phyloP scores from a whole-genome alignment of 345 rosid species.

The Jatropha curcas region DNA sequence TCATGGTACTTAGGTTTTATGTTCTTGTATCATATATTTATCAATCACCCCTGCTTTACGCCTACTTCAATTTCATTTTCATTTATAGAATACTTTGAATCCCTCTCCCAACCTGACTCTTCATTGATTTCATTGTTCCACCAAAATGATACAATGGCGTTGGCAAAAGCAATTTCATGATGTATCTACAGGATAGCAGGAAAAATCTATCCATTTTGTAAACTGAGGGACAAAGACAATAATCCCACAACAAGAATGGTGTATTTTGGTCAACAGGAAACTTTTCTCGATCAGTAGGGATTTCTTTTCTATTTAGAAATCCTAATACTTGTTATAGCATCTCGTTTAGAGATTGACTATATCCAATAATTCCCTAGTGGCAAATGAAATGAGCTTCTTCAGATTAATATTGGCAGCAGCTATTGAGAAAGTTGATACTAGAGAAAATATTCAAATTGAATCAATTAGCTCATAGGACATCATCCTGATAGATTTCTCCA shows the following conservation, averaged over 20 bases:
- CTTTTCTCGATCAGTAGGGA: background rate
- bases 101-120: background rate
- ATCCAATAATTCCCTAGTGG: background rate
- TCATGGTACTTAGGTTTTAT: background rate
- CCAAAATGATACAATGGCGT: background rate
- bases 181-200: background rate
- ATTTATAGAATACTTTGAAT: background rate
- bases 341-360: background rate
- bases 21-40: background rate
- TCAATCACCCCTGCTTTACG: too few species aligned
- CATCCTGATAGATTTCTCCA: background rate
- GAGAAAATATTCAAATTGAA: background rate
- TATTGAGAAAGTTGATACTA: too few species aligned
- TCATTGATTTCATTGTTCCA: background rate
- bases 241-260: background rate
- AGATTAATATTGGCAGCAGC: background rate
- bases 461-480: background rate
- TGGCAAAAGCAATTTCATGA: background rate
- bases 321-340: background rate
- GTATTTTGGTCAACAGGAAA: background rate
- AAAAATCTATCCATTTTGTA: background rate
- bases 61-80: background rate
- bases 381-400: background rate
- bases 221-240: background rate
- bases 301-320: background rate